Percentiles rank a stretch among this genome's conserved stretches.
Conservation (phyloP, 2,329 filamentous ascomycete genomes). For the Ceratocystis destructans region DNA sequence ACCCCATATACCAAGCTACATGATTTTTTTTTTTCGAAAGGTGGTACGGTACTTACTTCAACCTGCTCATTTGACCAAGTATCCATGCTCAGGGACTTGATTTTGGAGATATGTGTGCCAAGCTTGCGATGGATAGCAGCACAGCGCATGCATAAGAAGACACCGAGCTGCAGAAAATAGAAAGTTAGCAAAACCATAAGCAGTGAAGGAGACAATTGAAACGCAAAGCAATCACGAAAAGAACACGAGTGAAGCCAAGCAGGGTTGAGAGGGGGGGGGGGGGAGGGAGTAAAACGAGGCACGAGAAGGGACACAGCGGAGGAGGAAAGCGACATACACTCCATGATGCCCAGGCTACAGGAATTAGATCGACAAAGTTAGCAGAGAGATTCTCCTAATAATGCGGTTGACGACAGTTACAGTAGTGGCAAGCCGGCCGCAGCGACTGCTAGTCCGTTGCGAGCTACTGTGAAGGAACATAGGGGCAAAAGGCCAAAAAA, state of each 20-base stretch:
- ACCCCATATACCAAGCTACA: background rate
- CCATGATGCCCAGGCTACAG: constrained; percentile 85
- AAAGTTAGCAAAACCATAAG: background rate
- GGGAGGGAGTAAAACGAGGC: background rate
- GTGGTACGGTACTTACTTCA: constrained; percentile 48
- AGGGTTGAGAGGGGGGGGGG: background rate
- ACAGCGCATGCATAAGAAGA: constrained; percentile 97
- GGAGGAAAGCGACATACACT: constrained; percentile 48
- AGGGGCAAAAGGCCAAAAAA: background rate
- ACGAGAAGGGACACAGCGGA: background rate
- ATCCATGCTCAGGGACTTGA: constrained; percentile 98
- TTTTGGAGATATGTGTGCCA: constrained; percentile 94
- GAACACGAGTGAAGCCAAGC: background rate
- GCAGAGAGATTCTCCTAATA: constrained; percentile 18
- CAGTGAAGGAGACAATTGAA: background rate
- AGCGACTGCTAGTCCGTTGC: background rate
- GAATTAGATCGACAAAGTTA: constrained; percentile 16
- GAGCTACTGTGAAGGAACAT: background rate
- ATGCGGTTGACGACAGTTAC: background rate
- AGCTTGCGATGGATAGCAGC: constrained; percentile 89
- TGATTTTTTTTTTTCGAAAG: background rate
- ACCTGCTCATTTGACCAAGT: constrained; percentile 94
- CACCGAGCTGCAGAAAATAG: constrained; percentile 52
- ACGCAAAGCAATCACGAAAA: background rate
- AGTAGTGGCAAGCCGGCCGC: background rate